phyloP scores from a whole-genome alignment of 192 early-diverging fungal genomes.

The Chytriomyces sp. region DNA sequence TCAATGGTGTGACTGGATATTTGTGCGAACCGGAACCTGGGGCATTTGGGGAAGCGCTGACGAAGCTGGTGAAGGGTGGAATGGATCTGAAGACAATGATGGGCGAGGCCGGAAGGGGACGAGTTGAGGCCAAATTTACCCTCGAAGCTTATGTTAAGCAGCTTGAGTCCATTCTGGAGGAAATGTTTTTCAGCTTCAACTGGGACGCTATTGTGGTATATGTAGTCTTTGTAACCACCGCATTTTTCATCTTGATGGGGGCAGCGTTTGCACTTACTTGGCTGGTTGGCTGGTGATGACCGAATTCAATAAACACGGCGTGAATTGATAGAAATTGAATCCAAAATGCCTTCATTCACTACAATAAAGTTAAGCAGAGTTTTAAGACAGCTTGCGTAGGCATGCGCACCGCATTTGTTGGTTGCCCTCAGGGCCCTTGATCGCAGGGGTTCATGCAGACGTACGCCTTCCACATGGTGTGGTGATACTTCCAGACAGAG shows the following conservation, averaged over 20 bases:
- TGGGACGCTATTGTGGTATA: constrained; percentile 21
- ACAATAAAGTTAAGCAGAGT: too few species aligned
- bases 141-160: constrained; percentile 66
- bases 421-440: too few species aligned
- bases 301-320: too few species aligned
- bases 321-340: too few species aligned
- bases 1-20: constrained; percentile 74
- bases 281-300: background rate
- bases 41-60: constrained; percentile 69
- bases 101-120: constrained; percentile 67
- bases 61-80: constrained; percentile 47
- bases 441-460: too few species aligned
- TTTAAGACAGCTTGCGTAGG: too few species aligned
- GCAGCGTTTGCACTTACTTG: background rate
- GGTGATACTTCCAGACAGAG: too few species aligned
- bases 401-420: too few species aligned
- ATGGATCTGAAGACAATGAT: constrained; percentile 48
- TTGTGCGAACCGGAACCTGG: constrained; percentile 62
- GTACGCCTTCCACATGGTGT: too few species aligned
- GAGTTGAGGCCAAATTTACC: constrained; percentile 66
- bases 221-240: background rate
- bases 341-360: too few species aligned
- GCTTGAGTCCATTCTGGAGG: constrained; percentile 65
- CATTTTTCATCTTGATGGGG: background rate
- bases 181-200: constrained; percentile 15